phyloP scores from a whole-genome alignment of 2,329 filamentous ascomycete genomes.

The Cercospora janseana region DNA sequence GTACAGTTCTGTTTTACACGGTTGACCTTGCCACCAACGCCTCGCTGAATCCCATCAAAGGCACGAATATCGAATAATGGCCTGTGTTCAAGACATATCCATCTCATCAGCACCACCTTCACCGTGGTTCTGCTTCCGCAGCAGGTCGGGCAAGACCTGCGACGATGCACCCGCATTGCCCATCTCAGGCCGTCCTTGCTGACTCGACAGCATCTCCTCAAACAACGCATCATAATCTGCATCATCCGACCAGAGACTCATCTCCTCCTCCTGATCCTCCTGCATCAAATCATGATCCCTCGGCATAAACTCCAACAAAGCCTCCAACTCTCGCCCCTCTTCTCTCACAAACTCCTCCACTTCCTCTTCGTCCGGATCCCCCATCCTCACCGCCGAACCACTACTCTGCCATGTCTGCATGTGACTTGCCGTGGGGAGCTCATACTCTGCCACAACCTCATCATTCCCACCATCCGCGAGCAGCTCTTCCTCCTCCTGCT shows the following conservation, averaged over 20 bases:
- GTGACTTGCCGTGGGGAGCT: constrained; percentile 19
- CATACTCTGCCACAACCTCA: constrained; percentile 25
- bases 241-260: constrained; percentile 53
- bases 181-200: constrained; percentile 35
- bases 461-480: constrained; percentile 27
- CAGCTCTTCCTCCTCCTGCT: background rate
- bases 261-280: constrained; percentile 28
- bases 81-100: constrained; percentile 28
- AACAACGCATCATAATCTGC: constrained; percentile 63
- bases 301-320: constrained; percentile 47
- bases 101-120: constrained; percentile 39
- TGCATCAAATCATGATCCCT: constrained; percentile 18
- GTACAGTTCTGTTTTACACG: background rate
- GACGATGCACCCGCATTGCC: constrained; percentile 1
- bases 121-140: constrained; percentile 28
- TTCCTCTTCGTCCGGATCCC: constrained; percentile 31
- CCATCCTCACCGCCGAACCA: constrained; percentile 5
- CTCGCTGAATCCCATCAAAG: constrained; percentile 28
- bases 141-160: constrained; percentile 10
- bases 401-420: background rate
- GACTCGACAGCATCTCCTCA: constrained; percentile 58
- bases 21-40: constrained; percentile 25
- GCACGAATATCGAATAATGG: background rate
- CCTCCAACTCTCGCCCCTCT: constrained; percentile 48
- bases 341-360: constrained; percentile 43